Conservation (phyloP, 208 protist genomes). For the Crithidia mellificae region DNA sequence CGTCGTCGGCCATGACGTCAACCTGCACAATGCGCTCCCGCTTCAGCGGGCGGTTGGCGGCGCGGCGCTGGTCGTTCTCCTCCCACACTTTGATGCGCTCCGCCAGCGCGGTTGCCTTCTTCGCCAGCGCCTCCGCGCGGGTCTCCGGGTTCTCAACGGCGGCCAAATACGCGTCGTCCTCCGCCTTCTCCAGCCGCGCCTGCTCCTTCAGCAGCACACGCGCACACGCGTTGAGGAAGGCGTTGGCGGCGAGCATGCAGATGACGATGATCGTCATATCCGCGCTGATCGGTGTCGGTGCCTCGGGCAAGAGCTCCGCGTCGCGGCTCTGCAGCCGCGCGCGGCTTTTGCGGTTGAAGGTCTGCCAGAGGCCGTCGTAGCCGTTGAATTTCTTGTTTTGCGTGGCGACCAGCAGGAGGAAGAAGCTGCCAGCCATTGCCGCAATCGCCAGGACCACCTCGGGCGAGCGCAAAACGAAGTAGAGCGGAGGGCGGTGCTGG, state of each 20-base stretch:
- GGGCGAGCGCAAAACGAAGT: slow-evolving; percentile 20
- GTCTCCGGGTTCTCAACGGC: slow-evolving; percentile 14
- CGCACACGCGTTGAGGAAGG: slow-evolving; percentile 38
- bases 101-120: slow-evolving; percentile 14
- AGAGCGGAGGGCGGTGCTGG: slow-evolving; percentile 13
- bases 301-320: slow-evolving; percentile 19
- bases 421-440: slow-evolving; percentile 7
- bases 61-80: slow-evolving; percentile 35
- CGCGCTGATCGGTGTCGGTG: slow-evolving; percentile 40
- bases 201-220: slow-evolving; percentile 33
- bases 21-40: slow-evolving; percentile 32
- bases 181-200: slow-evolving; percentile 21
- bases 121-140: slow-evolving; percentile 24
- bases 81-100: slow-evolving; percentile 34
- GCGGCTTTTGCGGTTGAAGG: slow-evolving; percentile 27
- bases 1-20: slow-evolving; percentile 40
- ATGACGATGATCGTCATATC: slow-evolving; percentile 51
- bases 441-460: slow-evolving; percentile 13
- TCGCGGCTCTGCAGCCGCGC: slow-evolving; percentile 30
- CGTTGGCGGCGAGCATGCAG: slow-evolving; percentile 35
- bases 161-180: slow-evolving; percentile 14
- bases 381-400: slow-evolving; percentile 14
- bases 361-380: slow-evolving; percentile 19
- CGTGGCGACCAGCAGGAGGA: slow-evolving; percentile 13
- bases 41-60: slow-evolving; percentile 23